These are phyloP conservation scores for Pulveroboletus sp. DNA, from an alignment of 768 basidiomycete species.

Conservation along the genomic window DNA sequence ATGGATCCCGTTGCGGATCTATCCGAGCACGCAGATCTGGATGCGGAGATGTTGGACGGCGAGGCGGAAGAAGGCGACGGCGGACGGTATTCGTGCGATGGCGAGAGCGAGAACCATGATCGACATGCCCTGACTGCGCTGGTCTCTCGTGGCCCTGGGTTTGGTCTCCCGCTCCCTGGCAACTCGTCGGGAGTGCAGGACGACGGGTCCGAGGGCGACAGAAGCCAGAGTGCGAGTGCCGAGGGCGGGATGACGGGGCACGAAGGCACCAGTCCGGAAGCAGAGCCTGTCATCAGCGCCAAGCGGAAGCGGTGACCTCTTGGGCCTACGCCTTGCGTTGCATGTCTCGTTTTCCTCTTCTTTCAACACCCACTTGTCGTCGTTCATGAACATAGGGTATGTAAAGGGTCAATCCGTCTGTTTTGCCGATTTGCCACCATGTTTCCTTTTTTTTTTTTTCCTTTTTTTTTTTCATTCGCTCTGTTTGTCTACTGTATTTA, in stretches of 20 bases:
- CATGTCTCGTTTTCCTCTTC: too few species aligned
- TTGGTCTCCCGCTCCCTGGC: slow-evolving; percentile 12
- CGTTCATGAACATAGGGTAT: slow-evolving; percentile 7
- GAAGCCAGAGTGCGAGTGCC: slow-evolving; percentile 16
- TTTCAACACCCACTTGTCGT: neutral
- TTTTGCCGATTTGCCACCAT: neutral
- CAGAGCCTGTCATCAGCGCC: slow-evolving; percentile 17
- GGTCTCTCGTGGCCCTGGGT: slow-evolving; percentile 15
- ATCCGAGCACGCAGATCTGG: slow-evolving; percentile 12
- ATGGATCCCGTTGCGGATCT: slow-evolving; percentile 9
- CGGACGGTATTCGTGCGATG: slow-evolving; percentile 3
- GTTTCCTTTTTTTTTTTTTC: too few species aligned
- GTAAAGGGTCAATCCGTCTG: slow-evolving; percentile 1
- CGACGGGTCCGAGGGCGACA: slow-evolving; percentile 21
- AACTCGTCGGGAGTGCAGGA: slow-evolving; percentile 12
- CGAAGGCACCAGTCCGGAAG: neutral
- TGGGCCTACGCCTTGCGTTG: neutral
- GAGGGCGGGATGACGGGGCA: slow-evolving; percentile 9
- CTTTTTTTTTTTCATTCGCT: too few species aligned
- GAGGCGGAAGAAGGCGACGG: slow-evolving; percentile 10
- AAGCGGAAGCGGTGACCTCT: slow-evolving; percentile 25
- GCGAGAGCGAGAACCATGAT: slow-evolving; percentile 8
- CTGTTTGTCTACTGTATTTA: slow-evolving; percentile 15
- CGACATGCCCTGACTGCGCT: neutral
- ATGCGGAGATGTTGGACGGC: slow-evolving; percentile 28